Conservation (phyloP, 345 rosid genomes). For the Gossypium sturtianum region DNA sequence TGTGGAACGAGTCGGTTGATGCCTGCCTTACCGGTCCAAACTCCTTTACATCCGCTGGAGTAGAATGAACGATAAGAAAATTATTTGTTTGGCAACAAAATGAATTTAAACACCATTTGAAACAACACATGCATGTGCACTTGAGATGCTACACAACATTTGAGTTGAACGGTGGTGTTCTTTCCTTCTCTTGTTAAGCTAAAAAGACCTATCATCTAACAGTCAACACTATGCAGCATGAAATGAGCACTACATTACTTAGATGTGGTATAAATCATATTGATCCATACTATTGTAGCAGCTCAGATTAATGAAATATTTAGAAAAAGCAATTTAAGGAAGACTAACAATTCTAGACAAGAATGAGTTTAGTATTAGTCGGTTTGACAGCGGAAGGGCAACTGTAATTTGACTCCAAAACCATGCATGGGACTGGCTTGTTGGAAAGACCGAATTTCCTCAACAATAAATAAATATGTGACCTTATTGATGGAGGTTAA, state of each 20-base stretch:
- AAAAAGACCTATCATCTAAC: not conserved
- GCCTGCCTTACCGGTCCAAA: slow-evolving; percentile 30
- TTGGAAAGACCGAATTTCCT: not conserved
- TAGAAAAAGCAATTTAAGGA: not conserved
- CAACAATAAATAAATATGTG: not conserved
- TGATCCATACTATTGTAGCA: not conserved
- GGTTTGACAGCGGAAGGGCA: not conserved
- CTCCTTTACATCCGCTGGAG: slow-evolving; percentile 36
- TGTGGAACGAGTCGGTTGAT: slow-evolving; percentile 43
- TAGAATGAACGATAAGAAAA: slow-evolving; percentile 9
- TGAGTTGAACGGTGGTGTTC: not conserved
- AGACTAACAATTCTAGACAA: not conserved
- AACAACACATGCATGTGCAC: not conserved
- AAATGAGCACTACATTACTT: not conserved
- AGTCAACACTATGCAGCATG: no score
- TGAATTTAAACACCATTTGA: not conserved
- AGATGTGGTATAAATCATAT: not conserved
- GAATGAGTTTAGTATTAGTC: not conserved
- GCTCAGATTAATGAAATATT: not conserved
- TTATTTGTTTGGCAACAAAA: not conserved
- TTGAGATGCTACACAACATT: not conserved
- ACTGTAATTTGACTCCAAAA: not conserved
- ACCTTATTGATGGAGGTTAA: not conserved
- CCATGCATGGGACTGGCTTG: not conserved
- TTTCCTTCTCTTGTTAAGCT: not conserved